Base-by-base conservation (phyloP, 768 basidiomycete species). In the Boletus bicolor region DNA sequence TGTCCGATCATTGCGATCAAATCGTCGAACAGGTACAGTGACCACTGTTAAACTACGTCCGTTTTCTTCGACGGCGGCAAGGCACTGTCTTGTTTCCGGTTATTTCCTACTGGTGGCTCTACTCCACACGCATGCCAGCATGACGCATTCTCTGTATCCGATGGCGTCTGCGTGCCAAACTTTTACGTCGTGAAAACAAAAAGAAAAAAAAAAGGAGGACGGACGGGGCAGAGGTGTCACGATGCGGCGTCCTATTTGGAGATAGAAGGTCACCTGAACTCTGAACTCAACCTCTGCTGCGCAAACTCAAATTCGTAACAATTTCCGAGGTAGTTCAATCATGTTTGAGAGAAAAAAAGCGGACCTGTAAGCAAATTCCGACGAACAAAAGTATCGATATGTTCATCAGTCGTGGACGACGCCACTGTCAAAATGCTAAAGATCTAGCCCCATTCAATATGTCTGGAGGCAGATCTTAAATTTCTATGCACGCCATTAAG, bases 261-360 rank as follows among this genome's bases (percentile, higher is more conserved):
- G 65, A 55, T 68, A 68, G 43, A 63, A 52, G 44, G 53, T 21
- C 32, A 51, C 55, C 39, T 55, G 44, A 62, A 52, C 51, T 62
- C 39, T 55, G 44, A 62, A 52, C 51, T 62, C 59, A 54, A 41
- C 44, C 47, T 44, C 51, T 51, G 59, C 56, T 60, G 65, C 37
- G 55, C 47, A 68, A 66, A 62, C 66, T 24, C 55, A 62, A 24
- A 66, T 67, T 52, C 42, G 44, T 21, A 51, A 44, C 62, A 49
- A 65, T 66, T 64, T 66, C 65, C 67, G 65, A 67, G 50, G 54
- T 63, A 44, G 57, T 49, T 47, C 60, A 55, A 44, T 65, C 65
- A 53, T 34, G 48, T 42, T 55, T 63, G 55, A 61, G 56, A 63
- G 51, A 7, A 26, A 52, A 51, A 7, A 32, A n/a, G 32, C 61